Percentiles rank a stretch among this genome's conserved stretches.
phyloP scores from a whole-genome alignment of 2,329 filamentous ascomycete species.

The Xylariaceae sp. region DNA sequence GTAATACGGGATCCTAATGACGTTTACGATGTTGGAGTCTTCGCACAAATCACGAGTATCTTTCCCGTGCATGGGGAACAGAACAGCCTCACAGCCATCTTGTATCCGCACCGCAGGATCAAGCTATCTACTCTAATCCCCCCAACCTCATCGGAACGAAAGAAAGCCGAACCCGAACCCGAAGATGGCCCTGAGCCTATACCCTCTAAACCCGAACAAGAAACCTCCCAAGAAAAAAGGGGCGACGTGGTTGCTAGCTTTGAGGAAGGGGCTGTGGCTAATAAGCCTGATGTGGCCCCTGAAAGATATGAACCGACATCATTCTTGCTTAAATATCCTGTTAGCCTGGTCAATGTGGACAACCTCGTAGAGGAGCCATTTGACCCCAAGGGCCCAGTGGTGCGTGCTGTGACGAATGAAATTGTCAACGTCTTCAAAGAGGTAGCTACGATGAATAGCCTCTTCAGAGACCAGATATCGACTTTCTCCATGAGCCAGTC shows the following conservation, averaged over 20 bases:
- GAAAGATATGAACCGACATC: slow-evolving; percentile 79
- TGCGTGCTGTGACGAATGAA: slow-evolving; percentile 90
- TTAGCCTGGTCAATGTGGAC: slow-evolving; percentile 92
- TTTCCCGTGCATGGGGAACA: slow-evolving; percentile 88
- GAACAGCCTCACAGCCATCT: slow-evolving; percentile 79
- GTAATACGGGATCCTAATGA: slow-evolving; percentile 86
- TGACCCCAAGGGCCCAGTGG: slow-evolving; percentile 83
- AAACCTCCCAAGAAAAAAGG: slow-evolving; percentile 61
- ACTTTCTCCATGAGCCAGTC: slow-evolving; percentile 96
- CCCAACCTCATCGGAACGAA: slow-evolving; percentile 51
- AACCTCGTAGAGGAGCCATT: slow-evolving; percentile 85
- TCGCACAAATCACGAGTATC: slow-evolving; percentile 94
- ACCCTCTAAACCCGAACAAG: slow-evolving; percentile 53
- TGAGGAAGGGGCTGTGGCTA: slow-evolving; percentile 71
- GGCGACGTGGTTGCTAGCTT: slow-evolving; percentile 97
- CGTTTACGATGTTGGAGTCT: slow-evolving; percentile 93
- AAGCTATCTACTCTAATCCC: slow-evolving; percentile 80
- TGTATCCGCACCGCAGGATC: slow-evolving; percentile 94
- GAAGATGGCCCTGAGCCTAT: slow-evolving; percentile 55
- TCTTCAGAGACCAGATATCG: slow-evolving; percentile 96
- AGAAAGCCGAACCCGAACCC: slow-evolving; percentile 49
- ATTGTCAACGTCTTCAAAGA: slow-evolving; percentile 99
- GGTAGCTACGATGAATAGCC: slow-evolving; percentile 84
- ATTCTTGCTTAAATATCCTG: slow-evolving; percentile 85
- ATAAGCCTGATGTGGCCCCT: slow-evolving; percentile 47